Evolutionary conservation across 2,329 filamentous ascomycete genomes (phyloP), one percentile per base, ranked within the genome.

Genomic region (Alternaria triticimaculans): DNA sequence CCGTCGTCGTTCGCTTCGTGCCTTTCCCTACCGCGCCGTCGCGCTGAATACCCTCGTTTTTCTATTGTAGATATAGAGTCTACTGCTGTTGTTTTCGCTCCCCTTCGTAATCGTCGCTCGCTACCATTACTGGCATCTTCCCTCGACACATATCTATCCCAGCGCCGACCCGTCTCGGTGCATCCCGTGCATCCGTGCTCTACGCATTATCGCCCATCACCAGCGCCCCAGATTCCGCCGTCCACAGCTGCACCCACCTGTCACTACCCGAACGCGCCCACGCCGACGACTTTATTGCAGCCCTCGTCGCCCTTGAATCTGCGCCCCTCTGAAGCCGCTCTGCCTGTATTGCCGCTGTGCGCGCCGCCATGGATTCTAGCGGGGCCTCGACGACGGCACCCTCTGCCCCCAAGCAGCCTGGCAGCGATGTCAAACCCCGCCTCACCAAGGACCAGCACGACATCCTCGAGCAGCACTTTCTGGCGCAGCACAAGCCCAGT

Each of bases 391-490:
- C 72, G 57, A 58, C 71, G 20, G 60, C 70, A 41, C 59, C 46
- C 25, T 50, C 63, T 45, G 58, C 62, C n/a, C 68, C 70, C 23
- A 77, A 76, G 56, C 72, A 69, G 61, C 70, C 68, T 25, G 74
- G 66, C 65, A 76, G 77, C 68, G 83, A 85, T 73, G 82, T 84
- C 72, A 85, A 85, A 76, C 83, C 83, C 44, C 82, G 83, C 63
- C 79, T 85, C 48, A 85, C 84, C 64, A 85, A 85, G 73, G 83
- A 85, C 72, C 84, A 86, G 74, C 84, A 85, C 68, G 84, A 85
- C 71, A 81, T 85, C 56, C 80, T 86, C 66, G 84, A 86, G 73
- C 73, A 76, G 41, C 82, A 86, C 64, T 86, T 84, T 69, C 79
- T 80, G 70, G 75, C 79, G 64, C 82, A 85, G 73, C 76, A 78